Evolutionary conservation across 805 yeast species (phyloP), one percentile per base, ranked within the genome.

Genomic region (Komagataella populi): DNA sequence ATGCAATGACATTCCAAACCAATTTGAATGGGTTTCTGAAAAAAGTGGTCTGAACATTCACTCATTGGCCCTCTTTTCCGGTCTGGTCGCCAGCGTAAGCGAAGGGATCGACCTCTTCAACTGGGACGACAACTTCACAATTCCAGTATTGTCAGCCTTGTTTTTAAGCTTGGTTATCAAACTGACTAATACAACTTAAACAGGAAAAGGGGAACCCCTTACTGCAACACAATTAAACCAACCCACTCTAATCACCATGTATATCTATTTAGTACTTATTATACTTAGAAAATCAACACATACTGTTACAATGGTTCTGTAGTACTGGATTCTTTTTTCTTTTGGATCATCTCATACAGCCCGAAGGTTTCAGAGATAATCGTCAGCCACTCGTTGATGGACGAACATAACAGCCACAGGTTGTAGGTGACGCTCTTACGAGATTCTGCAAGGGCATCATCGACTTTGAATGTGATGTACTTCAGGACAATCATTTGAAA

Each of bases 41-140:
- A 65, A 82, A 3, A 84, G 89, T 60, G 60, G 59, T 24, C 63
- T 93, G 56, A 71, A 71, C 49, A 62, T 88, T 47, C 71, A 69
- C 46, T 60, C 67, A 1, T 71, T 82, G 53, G 77, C 90, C 2
- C 51, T 83, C 20, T 60, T 82, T 24, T 76, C 83, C 57, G 99
- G 98, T 0, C 59, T 88, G 17, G 78, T 88, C 46, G 96, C 96
- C 7, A 82, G 97, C 6, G 67, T 85, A 14, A 81, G 95, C 48
- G 99, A 93, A 71, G 87, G 89, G 30, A 77, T 90, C 49, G 88
- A 85, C 57, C 52, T 90, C 14, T 80, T 74, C 53, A 80, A 78
- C 46, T 69, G 90, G 67, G 99, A 93, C 66, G 99, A 93, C 63
- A 93, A 93, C 65, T 78, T 93, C 59, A 90, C 98, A 48, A 91